Evolutionary conservation across 2,329 filamentous ascomycete species (phyloP), one percentile per base, ranked within the genome.

Genomic region (Exserohilum rostratum): DNA sequence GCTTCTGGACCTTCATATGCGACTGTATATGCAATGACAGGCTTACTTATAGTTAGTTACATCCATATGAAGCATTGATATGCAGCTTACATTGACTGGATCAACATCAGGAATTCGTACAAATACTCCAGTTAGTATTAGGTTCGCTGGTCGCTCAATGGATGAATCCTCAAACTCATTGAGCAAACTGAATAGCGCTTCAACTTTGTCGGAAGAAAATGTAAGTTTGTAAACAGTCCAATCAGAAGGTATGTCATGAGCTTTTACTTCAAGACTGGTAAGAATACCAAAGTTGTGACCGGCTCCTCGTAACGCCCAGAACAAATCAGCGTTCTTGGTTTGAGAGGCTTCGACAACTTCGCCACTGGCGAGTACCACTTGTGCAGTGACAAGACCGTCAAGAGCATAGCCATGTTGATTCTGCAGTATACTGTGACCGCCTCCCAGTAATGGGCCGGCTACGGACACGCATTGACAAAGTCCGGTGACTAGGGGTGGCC

Each of bases 381-480:
- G 53, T 5, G 62, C 61, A 9, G 64, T 64, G 2, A 67, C 38
- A 9, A 71, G 51, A n/a, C 60, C 55, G 37, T 69, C 67, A 27
- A 82, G 78, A n/a, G 53, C 38, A 0, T 53, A 59, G 22, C 67
- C 67, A 43, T 83, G 70, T 25, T 75, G 69, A 1, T 80, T 79
- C 31, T 78, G 79, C 15, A 86, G 71, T 65, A 80, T 77, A 3
- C 85, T 83, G 59, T 83, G 83, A 1, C 84, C 85, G 25, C 83
- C 84, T 0, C 83, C 83, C 1, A 87, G 73, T 0, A 81, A 80
- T 5, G 86, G 74, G 0, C 83, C 85, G 1, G 83, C 83, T 5
- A 87, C 80, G 3, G 85, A 85, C 2, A 63, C 60, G 31, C 65
- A 70, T 50, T 61, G 54, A 4, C 18, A 52, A 9, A 67, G 60